Evolutionary conservation across 2,329 filamentous ascomycete species (phyloP), one percentile per base, ranked within the genome.

Genomic region (Pseudopyrenochaeta lycopersici): DNA sequence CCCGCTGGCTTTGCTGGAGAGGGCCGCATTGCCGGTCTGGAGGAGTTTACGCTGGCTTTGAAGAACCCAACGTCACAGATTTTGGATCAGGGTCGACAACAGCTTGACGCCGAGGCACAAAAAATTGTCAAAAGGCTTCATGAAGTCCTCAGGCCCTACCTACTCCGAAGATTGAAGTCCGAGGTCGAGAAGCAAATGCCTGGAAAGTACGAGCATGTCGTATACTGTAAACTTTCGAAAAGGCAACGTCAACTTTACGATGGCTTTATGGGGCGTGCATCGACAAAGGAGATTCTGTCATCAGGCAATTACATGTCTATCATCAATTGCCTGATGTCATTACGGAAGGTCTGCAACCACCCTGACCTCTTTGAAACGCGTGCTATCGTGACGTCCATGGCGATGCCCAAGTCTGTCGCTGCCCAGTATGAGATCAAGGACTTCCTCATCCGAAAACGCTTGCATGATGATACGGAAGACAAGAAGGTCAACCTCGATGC

Each of bases 161-260:
- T 99, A 10, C 83, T 99, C 6, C 88, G 95, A 46, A 88, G 95
- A 50, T 80, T 99, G 52, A 99, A 99, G 77, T 90, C 92, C 39
- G 95, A 99, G 70, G 95, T 99, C 5, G 96, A 99, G 78, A 97
- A 98, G 78, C 95, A 99, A 73, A 97, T 99, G 91, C 95, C 96
- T 0, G 93, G 87, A 56, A 99, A 99, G 75, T 97, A 97, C 70
- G 96, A 99, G 75, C 93, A 97, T 70, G 92, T 99, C 17, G 91
- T 98, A 60, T 93, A 96, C 69, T 99, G 95, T 75, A 90, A 94
- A 39, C 82, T 99, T 4, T 98, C 94, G 6, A 97, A 98, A 74
- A 88, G 95, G 20, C 95, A 99, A 72, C 88, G 95, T 38, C 95
- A 97, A 76, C 81, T 99, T 7, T 99, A 99, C 69, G 95, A 99